Base-by-base conservation (phyloP, 1,139 yeast genomes). In the Candida frijolesensis region DNA sequence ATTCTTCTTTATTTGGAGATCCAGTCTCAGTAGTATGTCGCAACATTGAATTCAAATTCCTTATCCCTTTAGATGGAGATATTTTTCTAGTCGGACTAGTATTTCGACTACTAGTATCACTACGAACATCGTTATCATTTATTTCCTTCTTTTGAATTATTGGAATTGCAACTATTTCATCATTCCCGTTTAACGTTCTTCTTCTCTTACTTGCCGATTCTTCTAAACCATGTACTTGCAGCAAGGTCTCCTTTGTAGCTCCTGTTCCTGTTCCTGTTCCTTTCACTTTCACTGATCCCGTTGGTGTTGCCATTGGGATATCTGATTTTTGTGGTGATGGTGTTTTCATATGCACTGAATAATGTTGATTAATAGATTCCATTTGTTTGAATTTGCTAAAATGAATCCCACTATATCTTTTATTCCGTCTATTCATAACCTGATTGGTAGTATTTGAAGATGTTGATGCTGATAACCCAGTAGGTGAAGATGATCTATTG, bases 341-440 rank as follows among this genome's bases (percentile, higher is more conserved):
- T 2, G 57, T 51, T 15, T 34, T 46, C 25, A 42, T 10, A 11
- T 54, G 57, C 22, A 68, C 64, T 2, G 79, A 71, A 53, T 76
- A 76, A 52, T 76, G 80, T 43, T 60, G 65, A 19, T 70, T 64
- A 32, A 76, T 76, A 33, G 76, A 70, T 37, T 76, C 80, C 79
- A 76, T 73, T 46, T 67, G 66, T 51, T 62, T 65, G 58, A 73
- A 73, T 43, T 68, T 62, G 16, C 63, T 59, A 45, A 67, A 56
- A 53, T 75, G 80, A 45, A 68, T 60, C 7, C 70, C 70, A 44
- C 71, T 65, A 52, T 63, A 72, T 29, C 77, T 58, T 44, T 68
- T 71, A 38, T 61, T 61, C 18, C 67, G 53, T 22, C 61, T 51
- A 14, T 52, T 47, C 14, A 46, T 27, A 4, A 30, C 40, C 7